phyloP scores from a whole-genome alignment of 192 early-diverging fungal species.

The Coemansia sp. region DNA sequence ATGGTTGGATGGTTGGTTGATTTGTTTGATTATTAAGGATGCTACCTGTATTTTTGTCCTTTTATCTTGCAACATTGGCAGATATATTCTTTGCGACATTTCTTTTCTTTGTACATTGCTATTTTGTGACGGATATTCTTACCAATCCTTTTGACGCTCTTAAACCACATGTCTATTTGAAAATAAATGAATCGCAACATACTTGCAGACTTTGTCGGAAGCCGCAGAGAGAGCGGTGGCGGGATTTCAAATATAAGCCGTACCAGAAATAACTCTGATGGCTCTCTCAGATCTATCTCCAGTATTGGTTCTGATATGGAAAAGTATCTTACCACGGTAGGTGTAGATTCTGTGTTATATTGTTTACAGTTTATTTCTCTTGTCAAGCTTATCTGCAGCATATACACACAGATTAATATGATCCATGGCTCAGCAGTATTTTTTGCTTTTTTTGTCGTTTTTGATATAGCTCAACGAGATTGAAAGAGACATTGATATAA shows the following conservation, averaged over 20 bases:
- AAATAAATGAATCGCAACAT: constrained; percentile 26
- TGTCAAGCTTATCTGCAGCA: no score
- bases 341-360: neutral
- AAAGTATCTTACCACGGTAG: constrained; percentile 42
- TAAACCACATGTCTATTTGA: neutral
- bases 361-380: neutral
- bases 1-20: neutral
- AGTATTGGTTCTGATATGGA: constrained; percentile 36
- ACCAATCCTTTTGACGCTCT: neutral
- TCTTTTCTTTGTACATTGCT: neutral
- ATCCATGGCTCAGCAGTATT: neutral
- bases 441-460: neutral
- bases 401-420: no score
- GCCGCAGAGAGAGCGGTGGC: neutral
- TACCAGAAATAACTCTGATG: neutral
- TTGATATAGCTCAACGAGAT: constrained; percentile 38
- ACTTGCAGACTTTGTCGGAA: constrained; percentile 25
- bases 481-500: constrained; percentile 33
- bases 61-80: neutral
- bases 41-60: neutral
- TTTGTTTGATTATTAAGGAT: neutral
- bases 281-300: constrained; percentile 14
- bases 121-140: neutral
- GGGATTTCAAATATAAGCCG: constrained; percentile 21
- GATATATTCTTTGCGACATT: neutral